Conservation (phyloP, 1,139 yeast species). For the Blastobotrys capitulatus region DNA sequence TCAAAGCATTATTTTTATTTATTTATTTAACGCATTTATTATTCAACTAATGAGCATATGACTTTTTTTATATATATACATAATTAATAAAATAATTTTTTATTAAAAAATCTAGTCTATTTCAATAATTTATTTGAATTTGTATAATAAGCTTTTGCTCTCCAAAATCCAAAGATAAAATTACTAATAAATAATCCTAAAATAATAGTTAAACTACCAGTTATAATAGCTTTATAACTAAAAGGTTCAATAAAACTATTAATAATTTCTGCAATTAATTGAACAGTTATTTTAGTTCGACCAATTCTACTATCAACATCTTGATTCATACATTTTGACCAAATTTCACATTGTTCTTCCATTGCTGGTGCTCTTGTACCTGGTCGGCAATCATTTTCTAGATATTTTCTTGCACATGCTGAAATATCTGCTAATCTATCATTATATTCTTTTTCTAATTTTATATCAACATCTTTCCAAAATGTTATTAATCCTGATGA, state of each 20-base stretch:
- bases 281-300: conserved; percentile 69
- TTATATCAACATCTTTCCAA: conserved; percentile 62
- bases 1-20: neutral
- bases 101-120: no score
- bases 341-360: conserved; percentile 59
- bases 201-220: neutral
- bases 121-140: no score
- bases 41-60: no score
- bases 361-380: conserved; percentile 59
- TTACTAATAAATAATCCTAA: conserved; percentile 36
- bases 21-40: neutral
- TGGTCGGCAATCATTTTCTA: conserved; percentile 62
- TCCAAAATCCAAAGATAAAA: conserved; percentile 39
- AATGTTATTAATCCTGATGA: conserved; percentile 51
- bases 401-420: conserved; percentile 63
- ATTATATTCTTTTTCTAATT: conserved; percentile 56
- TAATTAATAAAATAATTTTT: no score
- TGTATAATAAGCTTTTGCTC: conserved; percentile 19
- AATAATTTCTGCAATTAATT: conserved; percentile 73
- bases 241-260: conserved; percentile 73
- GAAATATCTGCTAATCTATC: conserved; percentile 62
- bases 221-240: conserved; percentile 8
- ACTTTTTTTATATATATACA: no score
- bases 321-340: conserved; percentile 82
- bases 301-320: conserved; percentile 71